These are phyloP conservation scores for Mucor plumbeus DNA, from an alignment of 371 early-diverging fungal genomes.

Conservation along the genomic window DNA sequence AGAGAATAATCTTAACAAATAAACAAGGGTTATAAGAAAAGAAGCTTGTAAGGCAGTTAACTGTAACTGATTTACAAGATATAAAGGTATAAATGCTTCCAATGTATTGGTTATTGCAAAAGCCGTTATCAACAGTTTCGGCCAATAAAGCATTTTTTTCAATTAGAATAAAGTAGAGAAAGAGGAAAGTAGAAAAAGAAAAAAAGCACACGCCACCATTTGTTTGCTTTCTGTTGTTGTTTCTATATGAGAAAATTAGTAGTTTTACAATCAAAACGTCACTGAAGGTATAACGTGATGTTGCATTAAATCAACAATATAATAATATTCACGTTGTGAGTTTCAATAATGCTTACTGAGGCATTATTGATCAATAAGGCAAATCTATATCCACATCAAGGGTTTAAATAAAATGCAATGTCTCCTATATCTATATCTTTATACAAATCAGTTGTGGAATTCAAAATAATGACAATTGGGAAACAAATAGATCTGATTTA, in stretches of 20 bases:
- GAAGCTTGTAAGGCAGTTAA: conserved; percentile 17
- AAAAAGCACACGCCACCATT: conserved; percentile 6
- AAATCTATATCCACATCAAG: too few species aligned
- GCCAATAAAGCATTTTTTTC: conserved; percentile 32
- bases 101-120: conserved; percentile 25
- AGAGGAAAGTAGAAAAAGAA: conserved; percentile 2
- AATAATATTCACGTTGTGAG: neutral
- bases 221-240: neutral
- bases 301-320: too few species aligned
- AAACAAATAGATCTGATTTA: neutral
- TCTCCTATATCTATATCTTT: neutral
- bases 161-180: neutral
- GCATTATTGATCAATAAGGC: neutral
- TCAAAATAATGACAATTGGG: neutral
- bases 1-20: conserved; percentile 18
- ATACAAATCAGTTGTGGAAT: neutral
- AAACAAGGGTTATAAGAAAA: conserved; percentile 12
- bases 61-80: conserved; percentile 22
- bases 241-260: neutral
- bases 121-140: conserved; percentile 26
- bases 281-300: neutral
- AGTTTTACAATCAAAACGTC: neutral
- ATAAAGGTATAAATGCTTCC: conserved; percentile 30
- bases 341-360: neutral
- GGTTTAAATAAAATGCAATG: too few species aligned